Evolutionary conservation across 1,284 basidiomycete genomes (phyloP).

Genomic region (Lignosus rhinocerotis): DNA sequence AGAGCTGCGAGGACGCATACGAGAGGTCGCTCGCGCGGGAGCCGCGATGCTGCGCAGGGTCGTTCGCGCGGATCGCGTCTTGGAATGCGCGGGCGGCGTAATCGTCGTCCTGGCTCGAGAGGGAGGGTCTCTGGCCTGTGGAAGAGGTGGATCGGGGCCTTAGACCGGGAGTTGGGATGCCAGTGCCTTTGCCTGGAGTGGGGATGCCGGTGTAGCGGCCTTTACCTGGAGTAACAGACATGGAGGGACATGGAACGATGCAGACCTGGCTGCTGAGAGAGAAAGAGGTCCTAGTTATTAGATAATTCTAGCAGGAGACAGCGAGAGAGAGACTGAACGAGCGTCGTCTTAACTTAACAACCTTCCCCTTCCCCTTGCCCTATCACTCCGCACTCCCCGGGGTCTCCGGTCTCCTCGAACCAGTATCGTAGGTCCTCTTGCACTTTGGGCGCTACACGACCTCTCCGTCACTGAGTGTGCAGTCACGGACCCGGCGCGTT

Average conservation of each 20-base stretch:
- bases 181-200: constrained; percentile 53
- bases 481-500: background rate
- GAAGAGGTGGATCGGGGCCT: constrained; percentile 66
- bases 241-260: constrained; percentile 25
- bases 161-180: constrained; percentile 66
- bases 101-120: constrained; percentile 44
- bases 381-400: constrained; percentile 16
- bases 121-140: constrained; percentile 37
- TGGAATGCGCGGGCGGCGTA: constrained; percentile 66
- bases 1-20: constrained; percentile 41
- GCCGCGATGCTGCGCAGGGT: constrained; percentile 67
- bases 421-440: constrained; percentile 9
- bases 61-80: constrained; percentile 76
- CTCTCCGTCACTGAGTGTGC: constrained; percentile 13
- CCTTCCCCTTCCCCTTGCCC: constrained; percentile 13
- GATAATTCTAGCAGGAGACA: constrained; percentile 6
- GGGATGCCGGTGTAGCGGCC: constrained; percentile 58
- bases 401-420: background rate
- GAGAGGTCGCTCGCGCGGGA: constrained; percentile 42
- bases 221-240: constrained; percentile 53
- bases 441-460: constrained; percentile 3
- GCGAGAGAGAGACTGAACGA: constrained; percentile 13
- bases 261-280: background rate
- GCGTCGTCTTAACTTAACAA: constrained; percentile 4
- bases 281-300: background rate